Evolutionary conservation across 2,329 filamentous ascomycete species (phyloP).

Genomic region (Teratosphaeria zuluensis): DNA sequence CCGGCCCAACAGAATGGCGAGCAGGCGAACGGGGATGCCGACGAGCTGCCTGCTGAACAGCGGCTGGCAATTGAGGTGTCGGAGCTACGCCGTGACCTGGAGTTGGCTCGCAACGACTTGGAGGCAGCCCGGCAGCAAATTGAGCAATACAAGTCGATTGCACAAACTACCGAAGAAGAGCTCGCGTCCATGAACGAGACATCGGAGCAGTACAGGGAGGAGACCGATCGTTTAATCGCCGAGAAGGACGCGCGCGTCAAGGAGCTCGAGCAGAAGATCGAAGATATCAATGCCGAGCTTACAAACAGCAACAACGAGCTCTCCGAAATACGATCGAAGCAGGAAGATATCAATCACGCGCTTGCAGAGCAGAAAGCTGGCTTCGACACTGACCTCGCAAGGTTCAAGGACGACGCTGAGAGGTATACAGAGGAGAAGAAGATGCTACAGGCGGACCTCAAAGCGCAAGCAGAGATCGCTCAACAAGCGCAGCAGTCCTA

Average conservation of each 20-base stretch:
- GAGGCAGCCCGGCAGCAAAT: constrained; percentile 71
- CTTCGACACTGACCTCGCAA: constrained; percentile 67
- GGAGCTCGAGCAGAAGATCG: constrained; percentile 72
- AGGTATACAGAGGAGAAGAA: constrained; percentile 69
- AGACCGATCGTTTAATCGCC: constrained; percentile 65
- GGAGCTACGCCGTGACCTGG: constrained; percentile 78
- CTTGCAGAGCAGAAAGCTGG: constrained; percentile 74
- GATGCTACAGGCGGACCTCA: constrained; percentile 83
- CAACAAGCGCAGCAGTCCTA: constrained; percentile 91
- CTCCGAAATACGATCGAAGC: constrained; percentile 66
- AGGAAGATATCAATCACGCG: constrained; percentile 61
- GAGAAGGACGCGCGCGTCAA: constrained; percentile 72
- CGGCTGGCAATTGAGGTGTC: constrained; percentile 76
- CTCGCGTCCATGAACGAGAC: constrained; percentile 69
- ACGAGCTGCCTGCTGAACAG: constrained; percentile 54
- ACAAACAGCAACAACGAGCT: constrained; percentile 73
- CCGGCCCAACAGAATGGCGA: constrained; percentile 25
- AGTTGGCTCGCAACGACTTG: constrained; percentile 69
- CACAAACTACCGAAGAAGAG: constrained; percentile 78
- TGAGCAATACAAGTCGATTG: constrained; percentile 81
- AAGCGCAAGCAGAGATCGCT: constrained; percentile 87
- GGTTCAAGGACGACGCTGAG: constrained; percentile 75
- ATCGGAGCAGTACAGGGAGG: constrained; percentile 77
- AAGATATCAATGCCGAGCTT: constrained; percentile 76
- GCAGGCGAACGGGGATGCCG: constrained; percentile 23